These are phyloP conservation scores for Monosporascus sp. DNA, from an alignment of 2,329 filamentous ascomycete genomes.

Conservation along the genomic window DNA sequence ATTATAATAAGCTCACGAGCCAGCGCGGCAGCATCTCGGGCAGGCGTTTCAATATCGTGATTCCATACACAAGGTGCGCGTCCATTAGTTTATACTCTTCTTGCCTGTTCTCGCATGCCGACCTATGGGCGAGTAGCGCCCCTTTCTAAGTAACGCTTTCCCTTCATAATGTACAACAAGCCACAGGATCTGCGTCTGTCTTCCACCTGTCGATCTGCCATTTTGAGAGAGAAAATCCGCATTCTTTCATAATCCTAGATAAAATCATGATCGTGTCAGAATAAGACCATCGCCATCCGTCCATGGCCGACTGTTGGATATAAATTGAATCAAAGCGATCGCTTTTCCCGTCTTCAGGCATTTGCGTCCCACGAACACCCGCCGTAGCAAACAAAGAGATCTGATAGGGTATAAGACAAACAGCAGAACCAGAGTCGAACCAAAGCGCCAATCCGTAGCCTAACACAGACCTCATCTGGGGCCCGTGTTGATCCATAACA, in stretches of 20 bases:
- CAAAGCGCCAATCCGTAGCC: slow-evolving; percentile 18
- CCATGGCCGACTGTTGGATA: slow-evolving; percentile 15
- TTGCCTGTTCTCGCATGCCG: neutral
- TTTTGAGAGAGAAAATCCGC: neutral
- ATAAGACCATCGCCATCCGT: slow-evolving; percentile 14
- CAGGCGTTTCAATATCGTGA: neutral
- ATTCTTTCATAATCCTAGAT: neutral
- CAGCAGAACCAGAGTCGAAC: slow-evolving; percentile 25
- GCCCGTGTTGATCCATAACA: slow-evolving; percentile 19
- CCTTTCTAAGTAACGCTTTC: neutral
- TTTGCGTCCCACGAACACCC: slow-evolving; percentile 22
- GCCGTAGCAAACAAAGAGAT: slow-evolving; percentile 31
- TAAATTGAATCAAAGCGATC: slow-evolving; percentile 15
- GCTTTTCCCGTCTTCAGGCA: slow-evolving; percentile 21
- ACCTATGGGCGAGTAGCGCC: neutral
- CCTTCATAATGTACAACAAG: neutral
- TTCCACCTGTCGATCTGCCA: neutral
- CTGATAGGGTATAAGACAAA: slow-evolving; percentile 35
- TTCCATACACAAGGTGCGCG: neutral
- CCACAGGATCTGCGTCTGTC: neutral
- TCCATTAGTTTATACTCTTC: neutral
- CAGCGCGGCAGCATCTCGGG: neutral
- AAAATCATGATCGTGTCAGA: neutral
- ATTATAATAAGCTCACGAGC: neutral
- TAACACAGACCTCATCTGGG: neutral